Conservation (phyloP, 345 rosid genomes). For the Ceriops tagal region DNA sequence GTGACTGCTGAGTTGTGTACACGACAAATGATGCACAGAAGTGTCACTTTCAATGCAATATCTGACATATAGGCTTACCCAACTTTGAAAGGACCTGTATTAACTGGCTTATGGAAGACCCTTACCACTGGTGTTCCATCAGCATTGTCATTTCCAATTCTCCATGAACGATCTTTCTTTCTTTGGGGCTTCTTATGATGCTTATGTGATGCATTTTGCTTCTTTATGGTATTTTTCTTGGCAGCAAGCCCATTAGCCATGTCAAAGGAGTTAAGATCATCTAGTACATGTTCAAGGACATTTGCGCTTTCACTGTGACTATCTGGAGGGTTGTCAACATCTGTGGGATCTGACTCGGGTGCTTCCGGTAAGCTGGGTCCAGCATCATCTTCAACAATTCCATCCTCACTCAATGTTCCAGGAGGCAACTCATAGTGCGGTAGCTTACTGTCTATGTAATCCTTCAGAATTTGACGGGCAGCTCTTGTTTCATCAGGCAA, state of each 20-base stretch:
- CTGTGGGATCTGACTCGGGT: constrained; percentile 42
- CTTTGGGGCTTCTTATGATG: constrained; percentile 71
- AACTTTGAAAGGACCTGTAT: constrained; percentile 43
- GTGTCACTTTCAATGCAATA: background rate
- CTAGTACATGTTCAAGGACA: constrained; percentile 52
- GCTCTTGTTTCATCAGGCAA: constrained; percentile 90
- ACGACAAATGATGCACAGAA: no score
- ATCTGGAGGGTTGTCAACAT: constrained; percentile 30
- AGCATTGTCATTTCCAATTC: constrained; percentile 49
- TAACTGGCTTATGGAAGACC: constrained; percentile 60
- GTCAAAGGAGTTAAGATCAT: constrained; percentile 72
- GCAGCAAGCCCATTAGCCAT: constrained; percentile 57
- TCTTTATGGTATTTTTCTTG: constrained; percentile 43
- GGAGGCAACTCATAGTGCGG: constrained; percentile 78
- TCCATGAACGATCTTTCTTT: constrained; percentile 68
- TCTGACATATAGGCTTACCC: constrained; percentile 22
- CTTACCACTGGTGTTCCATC: constrained; percentile 75
- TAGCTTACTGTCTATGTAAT: constrained; percentile 76
- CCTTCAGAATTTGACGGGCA: constrained; percentile 80
- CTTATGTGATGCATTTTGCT: constrained; percentile 50
- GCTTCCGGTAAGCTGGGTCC: constrained; percentile 25
- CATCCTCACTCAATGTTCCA: constrained; percentile 38
- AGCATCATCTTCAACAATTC: constrained; percentile 21
- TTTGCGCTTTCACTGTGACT: constrained; percentile 25
- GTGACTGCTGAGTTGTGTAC: no score